Percentiles rank a stretch among this genome's conserved stretches.
Evolutionary conservation across 1,284 basidiomycete genomes (phyloP).

Genomic region (Trichosporon faecale): DNA sequence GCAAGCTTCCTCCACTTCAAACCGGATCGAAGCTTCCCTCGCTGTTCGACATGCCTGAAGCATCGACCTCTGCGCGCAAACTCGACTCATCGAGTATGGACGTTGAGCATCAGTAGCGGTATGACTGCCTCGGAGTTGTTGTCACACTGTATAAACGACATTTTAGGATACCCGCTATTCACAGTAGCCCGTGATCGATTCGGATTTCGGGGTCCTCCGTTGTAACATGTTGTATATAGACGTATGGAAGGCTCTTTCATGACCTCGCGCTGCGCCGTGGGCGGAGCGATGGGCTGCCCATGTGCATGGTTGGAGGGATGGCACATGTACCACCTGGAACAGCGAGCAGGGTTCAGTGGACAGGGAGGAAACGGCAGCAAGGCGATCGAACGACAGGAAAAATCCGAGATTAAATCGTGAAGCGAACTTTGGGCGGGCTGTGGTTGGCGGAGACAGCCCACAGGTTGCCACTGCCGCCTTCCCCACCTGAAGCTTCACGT

Average conservation of each 20-base stretch:
- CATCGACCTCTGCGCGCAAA: background rate
- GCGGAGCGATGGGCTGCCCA: background rate
- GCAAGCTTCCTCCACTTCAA: conserved; percentile 7
- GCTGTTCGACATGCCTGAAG: conserved; percentile 1
- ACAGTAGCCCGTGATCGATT: background rate
- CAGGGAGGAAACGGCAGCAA: background rate
- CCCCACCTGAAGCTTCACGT: conserved; percentile 2
- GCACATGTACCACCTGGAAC: background rate
- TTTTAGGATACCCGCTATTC: conserved; percentile 5
- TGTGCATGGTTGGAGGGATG: background rate
- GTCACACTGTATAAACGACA: conserved; percentile 2
- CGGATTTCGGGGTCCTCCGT: background rate
- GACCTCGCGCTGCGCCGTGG: background rate
- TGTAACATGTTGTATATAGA: conserved; percentile 9
- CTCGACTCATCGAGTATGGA: conserved; percentile 5
- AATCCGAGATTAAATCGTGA: background rate
- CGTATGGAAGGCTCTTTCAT: background rate
- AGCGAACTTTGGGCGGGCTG: background rate
- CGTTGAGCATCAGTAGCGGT: background rate
- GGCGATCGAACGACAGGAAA: background rate
- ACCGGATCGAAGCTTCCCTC: conserved; percentile 4
- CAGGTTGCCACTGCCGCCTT: conserved; percentile 5
- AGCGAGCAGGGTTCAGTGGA: background rate
- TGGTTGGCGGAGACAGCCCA: background rate
- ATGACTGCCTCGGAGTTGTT: background rate